These are phyloP conservation scores for Plantago rigida DNA, from an alignment of 305 asterid species.

Conservation along the genomic window DNA sequence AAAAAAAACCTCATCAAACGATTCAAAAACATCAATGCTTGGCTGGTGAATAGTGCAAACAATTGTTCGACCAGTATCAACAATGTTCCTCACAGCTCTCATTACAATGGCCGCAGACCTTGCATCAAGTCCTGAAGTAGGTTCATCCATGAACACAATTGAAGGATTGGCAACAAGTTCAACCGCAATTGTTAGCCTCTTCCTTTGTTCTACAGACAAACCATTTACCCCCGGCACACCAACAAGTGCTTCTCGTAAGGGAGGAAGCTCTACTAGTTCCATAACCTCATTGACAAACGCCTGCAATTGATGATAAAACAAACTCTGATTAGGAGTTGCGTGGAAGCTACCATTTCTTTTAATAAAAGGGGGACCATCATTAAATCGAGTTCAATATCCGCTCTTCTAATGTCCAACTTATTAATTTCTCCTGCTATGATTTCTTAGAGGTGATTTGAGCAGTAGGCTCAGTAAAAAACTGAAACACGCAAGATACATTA, in stretches of 20 bases:
- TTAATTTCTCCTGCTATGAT: neutral
- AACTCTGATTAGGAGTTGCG: neutral
- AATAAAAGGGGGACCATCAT: conserved; percentile 2
- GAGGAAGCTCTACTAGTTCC: conserved; percentile 62
- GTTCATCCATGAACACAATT: conserved; percentile 78
- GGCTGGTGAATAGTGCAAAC: conserved; percentile 88
- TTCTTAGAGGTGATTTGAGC: neutral
- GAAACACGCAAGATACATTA: neutral
- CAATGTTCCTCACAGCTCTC: conserved; percentile 83
- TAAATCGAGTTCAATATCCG: neutral
- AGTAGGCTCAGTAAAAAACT: neutral
- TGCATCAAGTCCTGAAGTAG: conserved; percentile 78
- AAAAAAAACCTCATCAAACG: conserved; percentile 59
- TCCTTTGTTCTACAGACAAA: conserved; percentile 67
- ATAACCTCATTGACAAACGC: conserved; percentile 66
- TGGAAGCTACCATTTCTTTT: neutral
- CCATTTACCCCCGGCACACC: conserved; percentile 77
- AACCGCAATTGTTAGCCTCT: conserved; percentile 64
- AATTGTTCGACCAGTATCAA: conserved; percentile 67
- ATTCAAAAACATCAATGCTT: conserved; percentile 68
- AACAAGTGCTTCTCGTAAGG: conserved; percentile 48
- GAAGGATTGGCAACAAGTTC: conserved; percentile 84
- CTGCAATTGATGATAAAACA: conserved; percentile 29
- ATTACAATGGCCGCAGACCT: conserved; percentile 76
- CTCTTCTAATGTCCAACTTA: neutral